Conservation (phyloP, 768 basidiomycete genomes). For the Mycena amicta region DNA sequence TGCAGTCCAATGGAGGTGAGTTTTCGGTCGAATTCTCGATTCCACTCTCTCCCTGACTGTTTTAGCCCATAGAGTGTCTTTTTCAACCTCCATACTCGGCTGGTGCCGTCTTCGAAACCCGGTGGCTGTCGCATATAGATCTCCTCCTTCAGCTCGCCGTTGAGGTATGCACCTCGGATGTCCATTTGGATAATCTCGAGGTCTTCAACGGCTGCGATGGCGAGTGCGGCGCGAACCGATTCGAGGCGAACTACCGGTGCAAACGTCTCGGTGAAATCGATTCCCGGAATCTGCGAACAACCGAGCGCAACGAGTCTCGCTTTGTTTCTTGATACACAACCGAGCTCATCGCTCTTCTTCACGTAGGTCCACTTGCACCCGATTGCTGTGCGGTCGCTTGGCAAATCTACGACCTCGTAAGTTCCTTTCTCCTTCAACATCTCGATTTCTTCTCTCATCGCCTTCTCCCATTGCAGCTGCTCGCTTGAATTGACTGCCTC, state of each 20-base stretch:
- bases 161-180: background rate
- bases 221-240: conserved; percentile 11
- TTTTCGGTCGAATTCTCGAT: background rate
- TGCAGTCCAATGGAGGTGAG: background rate
- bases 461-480: conserved; percentile 5
- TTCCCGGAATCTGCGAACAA: conserved; percentile 13
- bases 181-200: background rate
- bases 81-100: background rate
- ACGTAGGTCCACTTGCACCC: conserved; percentile 8
- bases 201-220: background rate
- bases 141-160: background rate
- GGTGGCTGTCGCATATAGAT: background rate
- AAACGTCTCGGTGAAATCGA: conserved; percentile 16
- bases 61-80: background rate
- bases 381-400: conserved; percentile 2
- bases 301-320: conserved; percentile 14
- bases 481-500: conserved; percentile 8
- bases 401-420: conserved; percentile 11
- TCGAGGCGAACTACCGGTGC: conserved; percentile 17
- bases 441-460: conserved; percentile 15
- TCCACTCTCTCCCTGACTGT: background rate
- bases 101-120: background rate
- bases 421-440: conserved; percentile 15
- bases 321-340: conserved; percentile 8
- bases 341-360: conserved; percentile 8